These are phyloP conservation scores for Adiantum capillusveneris DNA, from an alignment of 75 land plant species.

Conservation along the genomic window DNA sequence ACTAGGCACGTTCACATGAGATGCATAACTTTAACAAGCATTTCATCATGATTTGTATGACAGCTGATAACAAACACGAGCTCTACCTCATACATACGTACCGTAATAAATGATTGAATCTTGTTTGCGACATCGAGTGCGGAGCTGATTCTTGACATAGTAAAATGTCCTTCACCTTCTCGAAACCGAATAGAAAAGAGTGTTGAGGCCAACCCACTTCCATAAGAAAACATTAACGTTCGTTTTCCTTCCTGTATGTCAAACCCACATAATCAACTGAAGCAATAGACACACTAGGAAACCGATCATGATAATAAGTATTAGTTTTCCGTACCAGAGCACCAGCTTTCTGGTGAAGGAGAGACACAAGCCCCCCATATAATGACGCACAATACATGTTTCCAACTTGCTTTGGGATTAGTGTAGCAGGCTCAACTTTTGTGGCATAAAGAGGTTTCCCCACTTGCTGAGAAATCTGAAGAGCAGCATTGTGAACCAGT, in stretches of 20 bases:
- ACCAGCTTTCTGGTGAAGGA: constrained; percentile 37
- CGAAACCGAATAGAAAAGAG: constrained; percentile 70
- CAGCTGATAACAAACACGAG: too few relatives aligned
- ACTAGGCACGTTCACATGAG: too few relatives aligned
- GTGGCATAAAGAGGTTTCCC: constrained; percentile 72
- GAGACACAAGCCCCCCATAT: constrained; percentile 83
- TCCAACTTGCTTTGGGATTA: constrained; percentile 92
- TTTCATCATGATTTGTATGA: too few relatives aligned
- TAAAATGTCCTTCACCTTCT: constrained; percentile 59
- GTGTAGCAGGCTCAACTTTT: constrained; percentile 82
- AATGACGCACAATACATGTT: constrained; percentile 99
- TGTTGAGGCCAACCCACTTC: constrained; percentile 89
- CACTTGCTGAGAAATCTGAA: constrained; percentile 74
- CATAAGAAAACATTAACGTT: constrained; percentile 89
- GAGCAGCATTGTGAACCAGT: not conserved
- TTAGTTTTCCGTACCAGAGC: too few relatives aligned
- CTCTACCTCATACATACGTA: not conserved
- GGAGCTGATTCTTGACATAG: constrained; percentile 55
- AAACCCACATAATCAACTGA: not conserved
- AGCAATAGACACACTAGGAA: not conserved
- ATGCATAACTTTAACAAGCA: too few relatives aligned
- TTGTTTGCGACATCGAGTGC: constrained; percentile 57
- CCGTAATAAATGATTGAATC: constrained; percentile 30
- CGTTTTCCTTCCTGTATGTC: constrained; percentile 60
- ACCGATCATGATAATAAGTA: constrained; percentile 2